Evolutionary conservation across 306 rosid species (phyloP).

Genomic region (Abrus precatorius): DNA sequence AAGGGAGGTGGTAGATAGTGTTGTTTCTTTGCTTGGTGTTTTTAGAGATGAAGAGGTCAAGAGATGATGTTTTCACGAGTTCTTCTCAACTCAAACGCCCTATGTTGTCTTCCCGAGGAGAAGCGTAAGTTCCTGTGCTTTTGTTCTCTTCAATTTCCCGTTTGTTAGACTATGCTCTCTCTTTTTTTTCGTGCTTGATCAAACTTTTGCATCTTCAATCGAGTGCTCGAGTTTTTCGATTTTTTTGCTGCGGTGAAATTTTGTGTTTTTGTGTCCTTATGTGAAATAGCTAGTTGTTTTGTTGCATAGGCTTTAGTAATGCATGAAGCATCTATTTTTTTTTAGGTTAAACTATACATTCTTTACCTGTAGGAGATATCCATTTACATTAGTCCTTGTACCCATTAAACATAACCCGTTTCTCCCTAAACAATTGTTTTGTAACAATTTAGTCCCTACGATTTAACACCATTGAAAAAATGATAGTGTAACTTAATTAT

Average conservation of each 20-base stretch:
- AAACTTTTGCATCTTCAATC: slow-evolving; percentile 39
- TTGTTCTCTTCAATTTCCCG: slow-evolving; percentile 18
- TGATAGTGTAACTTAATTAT: no score
- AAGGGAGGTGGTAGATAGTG: slow-evolving; percentile 15
- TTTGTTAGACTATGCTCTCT: slow-evolving; percentile 25
- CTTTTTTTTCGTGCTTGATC: slow-evolving; percentile 52
- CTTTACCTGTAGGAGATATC: no score
- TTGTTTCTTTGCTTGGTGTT: slow-evolving; percentile 19
- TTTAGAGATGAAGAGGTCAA: slow-evolving; percentile 79
- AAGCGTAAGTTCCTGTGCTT: slow-evolving; percentile 63
- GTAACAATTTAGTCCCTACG: no score
- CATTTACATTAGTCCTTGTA: no score
- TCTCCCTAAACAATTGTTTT: no score
- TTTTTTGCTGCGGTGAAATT: slow-evolving; percentile 18
- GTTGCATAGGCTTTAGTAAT: slow-evolving; percentile 28
- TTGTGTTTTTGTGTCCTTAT: slow-evolving; percentile 15
- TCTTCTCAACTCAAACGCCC: slow-evolving; percentile 85
- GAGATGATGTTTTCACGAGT: slow-evolving; percentile 71
- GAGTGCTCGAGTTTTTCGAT: slow-evolving; percentile 50
- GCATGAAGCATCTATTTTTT: slow-evolving; percentile 35
- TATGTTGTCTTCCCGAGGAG: slow-evolving; percentile 71
- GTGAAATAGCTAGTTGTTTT: slow-evolving; percentile 44
- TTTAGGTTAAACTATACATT: no score
- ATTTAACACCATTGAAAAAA: no score
- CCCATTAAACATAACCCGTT: no score